A percentile compares a stretch with the other conserved stretches of the same genome.
These are phyloP conservation scores for Celoporthe dispersa DNA, from an alignment of 2,329 filamentous ascomycete species.

Conservation along the genomic window DNA sequence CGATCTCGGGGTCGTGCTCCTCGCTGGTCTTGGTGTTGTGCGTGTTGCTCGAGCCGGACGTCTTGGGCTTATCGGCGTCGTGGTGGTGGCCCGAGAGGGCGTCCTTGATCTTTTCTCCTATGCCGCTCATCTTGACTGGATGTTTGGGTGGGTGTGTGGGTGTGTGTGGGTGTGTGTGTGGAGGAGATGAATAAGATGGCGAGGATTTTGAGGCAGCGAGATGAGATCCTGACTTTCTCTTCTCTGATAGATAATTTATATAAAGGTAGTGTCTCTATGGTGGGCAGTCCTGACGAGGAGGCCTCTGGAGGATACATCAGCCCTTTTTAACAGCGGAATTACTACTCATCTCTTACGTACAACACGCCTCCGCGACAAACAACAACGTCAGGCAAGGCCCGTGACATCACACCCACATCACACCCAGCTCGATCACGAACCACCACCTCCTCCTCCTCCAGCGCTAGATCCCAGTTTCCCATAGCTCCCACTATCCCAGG, in stretches of 20 bases:
- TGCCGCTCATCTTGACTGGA: constrained; percentile 14
- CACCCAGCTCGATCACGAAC: not conserved
- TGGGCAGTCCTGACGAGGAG: not conserved
- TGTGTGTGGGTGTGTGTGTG: not conserved
- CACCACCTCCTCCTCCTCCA: not conserved
- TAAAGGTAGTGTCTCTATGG: not conserved
- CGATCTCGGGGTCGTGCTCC: constrained; percentile 13
- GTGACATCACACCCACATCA: not conserved
- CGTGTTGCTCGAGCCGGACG: constrained; percentile 4
- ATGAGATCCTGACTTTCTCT: no score
- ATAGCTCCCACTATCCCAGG: not conserved
- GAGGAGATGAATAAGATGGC: no score
- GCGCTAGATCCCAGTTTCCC: not conserved
- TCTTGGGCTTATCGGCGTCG: constrained; percentile 12
- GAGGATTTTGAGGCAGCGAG: no score
- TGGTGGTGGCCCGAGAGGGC: constrained; percentile 14
- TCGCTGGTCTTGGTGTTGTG: not conserved
- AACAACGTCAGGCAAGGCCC: not conserved
- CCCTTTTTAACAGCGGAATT: not conserved
- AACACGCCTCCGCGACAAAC: not conserved
- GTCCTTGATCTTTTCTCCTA: constrained; percentile 28
- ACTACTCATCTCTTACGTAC: not conserved
- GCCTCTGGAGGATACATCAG: not conserved
- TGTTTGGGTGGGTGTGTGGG: not conserved
- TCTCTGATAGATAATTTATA: not conserved